Percentiles rank a stretch among this genome's conserved stretches.
Conservation (phyloP, 2,329 filamentous ascomycete species). For the Colletotrichum aenigma region DNA sequence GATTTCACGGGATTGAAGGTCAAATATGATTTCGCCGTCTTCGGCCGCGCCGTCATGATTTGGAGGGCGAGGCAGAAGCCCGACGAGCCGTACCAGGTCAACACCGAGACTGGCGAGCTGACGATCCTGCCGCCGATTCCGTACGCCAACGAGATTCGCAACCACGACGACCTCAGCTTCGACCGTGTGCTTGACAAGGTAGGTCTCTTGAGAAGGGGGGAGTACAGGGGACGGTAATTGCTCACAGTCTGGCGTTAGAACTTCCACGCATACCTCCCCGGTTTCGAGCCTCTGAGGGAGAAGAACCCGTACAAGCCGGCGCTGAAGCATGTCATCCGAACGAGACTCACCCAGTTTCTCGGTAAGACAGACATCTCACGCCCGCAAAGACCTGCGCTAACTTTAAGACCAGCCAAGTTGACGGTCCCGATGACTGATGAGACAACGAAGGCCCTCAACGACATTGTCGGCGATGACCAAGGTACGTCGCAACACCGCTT, state of each 20-base stretch:
- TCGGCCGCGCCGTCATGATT: background rate
- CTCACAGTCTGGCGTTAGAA: background rate
- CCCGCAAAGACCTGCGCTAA: background rate
- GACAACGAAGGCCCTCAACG: background rate
- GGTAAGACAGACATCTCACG: background rate
- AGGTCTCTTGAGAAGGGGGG: background rate
- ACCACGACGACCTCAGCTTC: slow-evolving; percentile 14
- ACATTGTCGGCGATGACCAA: background rate
- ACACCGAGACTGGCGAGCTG: slow-evolving; percentile 11
- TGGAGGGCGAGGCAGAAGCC: background rate
- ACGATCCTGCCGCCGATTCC: slow-evolving; percentile 11
- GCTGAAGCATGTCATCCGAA: slow-evolving; percentile 9
- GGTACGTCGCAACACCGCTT: no score
- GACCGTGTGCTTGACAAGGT: slow-evolving; percentile 14
- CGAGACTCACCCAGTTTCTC: slow-evolving; percentile 16
- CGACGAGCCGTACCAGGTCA: background rate
- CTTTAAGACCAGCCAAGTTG: background rate
- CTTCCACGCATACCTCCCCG: slow-evolving; percentile 2
- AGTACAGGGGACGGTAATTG: no score
- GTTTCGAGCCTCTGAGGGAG: slow-evolving; percentile 11
- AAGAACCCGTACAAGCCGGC: slow-evolving; percentile 4
- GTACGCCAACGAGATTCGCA: slow-evolving; percentile 17
- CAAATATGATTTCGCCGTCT: slow-evolving; percentile 8
- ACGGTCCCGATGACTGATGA: slow-evolving; percentile 12
- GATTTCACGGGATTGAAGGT: slow-evolving; percentile 9